Evolutionary conservation across 768 basidiomycete genomes (phyloP), one percentile per base, ranked within the genome.

Genomic region (Trametes coccinea): DNA sequence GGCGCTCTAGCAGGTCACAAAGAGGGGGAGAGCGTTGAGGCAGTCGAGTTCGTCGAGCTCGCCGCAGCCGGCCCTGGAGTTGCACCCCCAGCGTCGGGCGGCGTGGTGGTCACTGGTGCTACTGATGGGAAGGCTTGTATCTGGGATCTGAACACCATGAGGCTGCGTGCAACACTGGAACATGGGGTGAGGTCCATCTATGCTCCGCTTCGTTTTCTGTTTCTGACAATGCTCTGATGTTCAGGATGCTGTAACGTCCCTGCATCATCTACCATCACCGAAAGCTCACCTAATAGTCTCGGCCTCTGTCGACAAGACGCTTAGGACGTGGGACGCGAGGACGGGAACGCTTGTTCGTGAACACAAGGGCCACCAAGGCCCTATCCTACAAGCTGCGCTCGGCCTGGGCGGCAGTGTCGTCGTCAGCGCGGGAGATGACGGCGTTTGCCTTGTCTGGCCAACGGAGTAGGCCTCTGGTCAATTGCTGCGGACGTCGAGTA

Each of bases 61-160:
- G 78, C 87, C 4, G 80, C 78, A 10, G 82, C 85, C 0, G 81
- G 78, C 7, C 56, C 62, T 13, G 62, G 56, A 9, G 74, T 78
- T 3, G 82, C 82, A 3, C 79, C 83, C 4, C 82, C 82, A 11
- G 63, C 67, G 11, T 77, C 86, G 7, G 81, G 83, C 6, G 85
- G 84, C 7, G 84, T 92, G 17, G 87, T 88, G 10, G 85, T 93
- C 0, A 93, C 91, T 2, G 95, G 92, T 10, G 94, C 85, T 4
- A 98, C 96, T 4, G 97, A 99, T 70, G 94, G 95, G 0, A 95
- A 93, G 71, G 90, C 87, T 16, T 93, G 91, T 67, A 87, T 98
- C 37, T 99, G 96, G 95, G 97, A 99, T 76, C 80, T 95, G 45
- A 82, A 82, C 52, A 95, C 93, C 29, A 92, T 92, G 82, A 82